A percentile compares a stretch with the other conserved stretches of the same genome.
These are phyloP conservation scores for Filosporella fistucella DNA, from an alignment of 495 filamentous ascomycete species.

Conservation along the genomic window DNA sequence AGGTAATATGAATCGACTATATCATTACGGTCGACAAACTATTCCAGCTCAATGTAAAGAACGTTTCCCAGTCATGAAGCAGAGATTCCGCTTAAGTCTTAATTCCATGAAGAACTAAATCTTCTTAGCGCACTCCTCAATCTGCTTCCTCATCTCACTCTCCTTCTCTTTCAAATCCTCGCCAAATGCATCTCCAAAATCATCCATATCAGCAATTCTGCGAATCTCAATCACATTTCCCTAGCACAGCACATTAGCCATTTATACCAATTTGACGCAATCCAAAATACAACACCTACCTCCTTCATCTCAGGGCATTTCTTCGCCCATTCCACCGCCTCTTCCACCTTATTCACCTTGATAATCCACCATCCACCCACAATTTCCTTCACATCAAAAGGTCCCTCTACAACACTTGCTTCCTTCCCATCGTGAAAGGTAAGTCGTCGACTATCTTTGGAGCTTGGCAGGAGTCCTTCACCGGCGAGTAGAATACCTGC, in stretches of 20 bases:
- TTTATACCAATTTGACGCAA: too few relatives aligned
- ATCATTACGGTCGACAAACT: too few relatives aligned
- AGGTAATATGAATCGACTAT: too few relatives aligned
- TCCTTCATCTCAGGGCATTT: too few relatives aligned
- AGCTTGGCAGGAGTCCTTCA: conserved; percentile 12
- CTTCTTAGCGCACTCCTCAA: conserved; percentile 1
- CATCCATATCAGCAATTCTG: conserved; percentile 10
- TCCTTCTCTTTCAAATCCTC: neutral
- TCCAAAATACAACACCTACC: too few relatives aligned
- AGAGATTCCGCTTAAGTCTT: too few relatives aligned
- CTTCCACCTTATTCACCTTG: conserved; percentile 15
- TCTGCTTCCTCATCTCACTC: conserved; percentile 1
- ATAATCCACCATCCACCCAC: conserved; percentile 19
- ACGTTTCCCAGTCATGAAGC: too few relatives aligned
- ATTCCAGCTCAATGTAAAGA: too few relatives aligned
- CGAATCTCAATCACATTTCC: conserved; percentile 14
- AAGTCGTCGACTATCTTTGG: conserved; percentile 10
- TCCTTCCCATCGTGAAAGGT: conserved; percentile 3
- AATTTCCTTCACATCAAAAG: conserved; percentile 6
- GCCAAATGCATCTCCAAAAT: conserved; percentile 18
- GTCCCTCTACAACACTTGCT: conserved; percentile 9
- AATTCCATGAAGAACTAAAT: too few relatives aligned
- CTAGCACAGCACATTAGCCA: conserved; percentile 7
- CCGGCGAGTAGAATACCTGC: conserved; percentile 10
- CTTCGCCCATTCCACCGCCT: conserved; percentile 14